A percentile compares a stretch with the other conserved stretches of the same genome.
Conservation (phyloP, 129 eudicot species). For the carrot (Daucus carota) region DNA sequence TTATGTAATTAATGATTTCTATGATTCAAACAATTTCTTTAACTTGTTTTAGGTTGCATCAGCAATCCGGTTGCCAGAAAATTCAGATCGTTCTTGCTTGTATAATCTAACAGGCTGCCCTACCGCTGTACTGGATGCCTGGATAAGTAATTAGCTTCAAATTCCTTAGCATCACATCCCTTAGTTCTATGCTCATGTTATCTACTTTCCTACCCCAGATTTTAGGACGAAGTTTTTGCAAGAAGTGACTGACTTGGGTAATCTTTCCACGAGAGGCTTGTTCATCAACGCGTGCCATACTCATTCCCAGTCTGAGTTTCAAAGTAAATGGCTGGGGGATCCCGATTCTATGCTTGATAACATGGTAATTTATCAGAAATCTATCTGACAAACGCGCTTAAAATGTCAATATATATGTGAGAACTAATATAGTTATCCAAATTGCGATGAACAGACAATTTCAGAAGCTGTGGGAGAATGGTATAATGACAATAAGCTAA, state of each 20-base stretch:
- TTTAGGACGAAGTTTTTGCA: not conserved
- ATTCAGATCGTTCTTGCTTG: not conserved
- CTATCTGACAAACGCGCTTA: not conserved
- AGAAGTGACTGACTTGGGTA: not conserved
- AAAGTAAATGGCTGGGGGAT: conserved; percentile 13
- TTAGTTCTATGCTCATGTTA: not conserved
- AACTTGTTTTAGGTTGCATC: not conserved
- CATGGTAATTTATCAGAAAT: not conserved
- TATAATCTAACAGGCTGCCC: conserved; percentile 3
- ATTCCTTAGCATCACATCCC: not conserved
- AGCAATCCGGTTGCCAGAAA: not conserved
- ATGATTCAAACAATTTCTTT: no score
- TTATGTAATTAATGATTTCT: no score
- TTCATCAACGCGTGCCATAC: conserved; percentile 15
- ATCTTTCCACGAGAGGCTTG: conserved; percentile 4
- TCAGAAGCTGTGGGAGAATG: conserved; percentile 8
- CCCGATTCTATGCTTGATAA: conserved; percentile 5
- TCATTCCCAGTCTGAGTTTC: conserved; percentile 11
- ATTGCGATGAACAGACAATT: not conserved
- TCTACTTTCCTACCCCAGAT: not conserved
- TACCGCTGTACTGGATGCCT: not conserved
- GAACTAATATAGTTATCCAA: not conserved
- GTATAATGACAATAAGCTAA: not conserved
- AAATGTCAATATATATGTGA: not conserved
- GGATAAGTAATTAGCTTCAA: not conserved